A percentile compares a stretch with the other conserved stretches of the same genome.
Evolutionary conservation across 352 stramenopile species (phyloP).

Genomic region (Pythium insidiosum): DNA sequence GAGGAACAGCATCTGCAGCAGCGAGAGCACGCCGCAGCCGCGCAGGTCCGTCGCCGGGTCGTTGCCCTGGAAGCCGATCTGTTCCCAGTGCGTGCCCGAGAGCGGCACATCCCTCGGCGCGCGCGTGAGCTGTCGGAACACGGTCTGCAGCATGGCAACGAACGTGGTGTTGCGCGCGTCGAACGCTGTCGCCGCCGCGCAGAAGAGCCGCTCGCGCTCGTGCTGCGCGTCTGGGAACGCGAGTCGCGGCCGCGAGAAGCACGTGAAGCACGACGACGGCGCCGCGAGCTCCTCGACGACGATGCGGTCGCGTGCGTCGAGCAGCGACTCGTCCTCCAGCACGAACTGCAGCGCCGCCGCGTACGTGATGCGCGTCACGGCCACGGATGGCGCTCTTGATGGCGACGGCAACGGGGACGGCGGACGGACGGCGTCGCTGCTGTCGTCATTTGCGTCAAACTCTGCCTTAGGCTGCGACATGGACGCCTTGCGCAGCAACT

Average conservation of each 20-base stretch:
- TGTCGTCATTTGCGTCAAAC: too few species aligned
- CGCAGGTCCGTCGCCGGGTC: constrained; percentile 86
- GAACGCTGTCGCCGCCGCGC: constrained; percentile 45
- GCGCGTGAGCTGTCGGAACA: constrained; percentile 43
- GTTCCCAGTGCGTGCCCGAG: constrained; percentile 76
- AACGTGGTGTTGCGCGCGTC: constrained; percentile 37
- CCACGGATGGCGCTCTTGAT: constrained; percentile 24
- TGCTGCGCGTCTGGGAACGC: constrained; percentile 42
- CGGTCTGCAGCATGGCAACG: constrained; percentile 48
- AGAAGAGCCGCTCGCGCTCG: constrained; percentile 71
- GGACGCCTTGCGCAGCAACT: constrained; percentile 17
- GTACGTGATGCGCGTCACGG: constrained; percentile 12
- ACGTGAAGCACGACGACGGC: constrained; percentile 45
- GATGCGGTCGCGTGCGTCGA: constrained; percentile 30
- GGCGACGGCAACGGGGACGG: constrained; percentile 14
- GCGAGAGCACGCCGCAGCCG: constrained; percentile 72
- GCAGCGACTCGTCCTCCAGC: constrained; percentile 12
- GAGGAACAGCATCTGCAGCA: constrained; percentile 81
- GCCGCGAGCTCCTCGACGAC: constrained; percentile 33
- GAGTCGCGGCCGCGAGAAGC: constrained; percentile 44
- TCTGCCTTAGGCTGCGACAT: too few species aligned
- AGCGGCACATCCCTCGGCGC: constrained; percentile 26
- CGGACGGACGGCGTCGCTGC: too few species aligned
- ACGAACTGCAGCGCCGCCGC: constrained; percentile 9
- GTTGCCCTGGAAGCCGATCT: constrained; percentile 83